Percentiles rank a stretch among this genome's conserved stretches.
Evolutionary conservation across 768 basidiomycete genomes (phyloP).

Genomic region (Leccinum arenicola): DNA sequence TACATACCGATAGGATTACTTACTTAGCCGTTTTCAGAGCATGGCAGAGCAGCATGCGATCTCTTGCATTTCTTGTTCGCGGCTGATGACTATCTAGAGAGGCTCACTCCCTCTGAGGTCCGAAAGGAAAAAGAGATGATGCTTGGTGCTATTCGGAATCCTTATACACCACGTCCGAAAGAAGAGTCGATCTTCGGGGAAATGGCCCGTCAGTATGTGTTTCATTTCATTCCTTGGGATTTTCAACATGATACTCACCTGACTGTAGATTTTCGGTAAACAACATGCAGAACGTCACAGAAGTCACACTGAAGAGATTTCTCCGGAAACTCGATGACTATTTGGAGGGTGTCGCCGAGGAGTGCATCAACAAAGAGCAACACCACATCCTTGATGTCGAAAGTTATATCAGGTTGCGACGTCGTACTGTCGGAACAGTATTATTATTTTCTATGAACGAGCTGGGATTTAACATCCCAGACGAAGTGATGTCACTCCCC

Average conservation of each 20-base stretch:
- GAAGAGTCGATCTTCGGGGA: neutral
- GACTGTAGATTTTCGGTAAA: neutral
- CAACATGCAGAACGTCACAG: neutral
- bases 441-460: neutral
- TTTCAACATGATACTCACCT: neutral
- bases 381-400: neutral
- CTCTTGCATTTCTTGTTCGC: neutral
- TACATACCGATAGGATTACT: neutral
- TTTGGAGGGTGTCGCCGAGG: neutral
- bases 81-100: neutral
- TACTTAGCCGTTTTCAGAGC: neutral
- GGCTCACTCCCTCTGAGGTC: neutral
- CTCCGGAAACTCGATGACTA: neutral
- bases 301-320: neutral
- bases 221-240: neutral
- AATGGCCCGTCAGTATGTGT: neutral
- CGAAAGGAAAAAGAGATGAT: neutral
- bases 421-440: neutral
- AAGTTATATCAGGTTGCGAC: neutral
- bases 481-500: neutral
- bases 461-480: neutral
- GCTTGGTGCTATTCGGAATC: neutral
- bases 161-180: neutral
- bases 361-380: neutral
- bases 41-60: neutral